Base-by-base conservation (phyloP, 2,329 filamentous ascomycete species). In the Emmonsiellopsis sp. region DNA sequence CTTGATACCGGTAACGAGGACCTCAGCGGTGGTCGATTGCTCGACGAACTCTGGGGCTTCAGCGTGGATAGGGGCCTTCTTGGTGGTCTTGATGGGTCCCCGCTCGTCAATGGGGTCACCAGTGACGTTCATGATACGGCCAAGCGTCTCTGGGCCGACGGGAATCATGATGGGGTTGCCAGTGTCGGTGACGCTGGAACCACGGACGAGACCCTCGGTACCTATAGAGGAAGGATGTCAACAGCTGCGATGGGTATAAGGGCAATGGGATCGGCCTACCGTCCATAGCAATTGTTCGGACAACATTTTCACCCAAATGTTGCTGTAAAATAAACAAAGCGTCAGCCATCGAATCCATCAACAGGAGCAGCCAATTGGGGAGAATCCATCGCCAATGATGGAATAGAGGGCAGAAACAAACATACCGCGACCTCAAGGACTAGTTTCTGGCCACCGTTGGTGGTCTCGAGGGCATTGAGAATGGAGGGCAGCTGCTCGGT, bases 271-370 rank as follows among this genome's bases (percentile, higher is more conserved):
- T 37, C 13, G 9, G 62, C 83, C 76, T 85, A 94, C 92, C 93
- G 79, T 98, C 93, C 93, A 98, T 98, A 79, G 93, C 93, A 95
- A 98, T 98, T 78, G 89, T 95, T 77, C 93, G 86, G 76, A 98
- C 93, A 73, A 96, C 89, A 82, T 89, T 95, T 82, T 98, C 89
- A 80, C 93, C 93, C 77, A 98, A 80, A 85, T 97, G 93, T 96
- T 98, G 93, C 90, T 96, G 67, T 64, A 55, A 34, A 37, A 50
- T 7, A 30, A 59, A 64, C 62, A 68, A 61, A 58, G 57, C 55
- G 34, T 15, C 34, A 20, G 49, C 15, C 52, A 50, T 58, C 59
- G 53, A 57, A 60, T 55, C 57, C 44, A 37, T 10, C 31, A 38
- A 55, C 45, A 54, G 55, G 44, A 16, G 16, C 7, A 43, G 58